Evolutionary conservation across 768 basidiomycete genomes (phyloP).

Genomic region (Pulveroboletus sp.): DNA sequence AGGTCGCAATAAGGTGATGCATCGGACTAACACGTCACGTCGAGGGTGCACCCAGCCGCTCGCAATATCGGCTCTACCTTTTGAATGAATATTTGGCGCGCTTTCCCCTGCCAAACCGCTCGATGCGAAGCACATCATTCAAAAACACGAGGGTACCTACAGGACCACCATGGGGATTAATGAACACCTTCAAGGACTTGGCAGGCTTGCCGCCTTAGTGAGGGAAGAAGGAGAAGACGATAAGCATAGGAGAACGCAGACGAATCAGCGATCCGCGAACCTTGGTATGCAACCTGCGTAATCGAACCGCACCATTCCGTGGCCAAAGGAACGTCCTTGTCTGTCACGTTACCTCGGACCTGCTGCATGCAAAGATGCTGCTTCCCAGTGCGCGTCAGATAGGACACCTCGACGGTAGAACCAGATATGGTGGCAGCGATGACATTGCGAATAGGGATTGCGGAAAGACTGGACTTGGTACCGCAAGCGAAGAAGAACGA

Average conservation of each 20-base stretch:
- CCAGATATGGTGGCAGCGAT: conserved; percentile 44
- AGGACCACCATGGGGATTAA: conserved; percentile 79
- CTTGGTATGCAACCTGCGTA: conserved; percentile 58
- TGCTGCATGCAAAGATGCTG: conserved; percentile 34
- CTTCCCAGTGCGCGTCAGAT: conserved; percentile 44
- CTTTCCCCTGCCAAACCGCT: conserved; percentile 51
- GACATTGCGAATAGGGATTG: conserved; percentile 47
- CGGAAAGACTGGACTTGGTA: conserved; percentile 7
- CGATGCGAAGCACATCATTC: background rate
- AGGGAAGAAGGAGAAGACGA: conserved; percentile 2
- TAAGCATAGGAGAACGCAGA: background rate
- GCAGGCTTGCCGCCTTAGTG: conserved; percentile 46
- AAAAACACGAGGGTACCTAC: conserved; percentile 37
- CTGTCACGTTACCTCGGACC: conserved; percentile 39
- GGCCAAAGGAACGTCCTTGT: conserved; percentile 32
- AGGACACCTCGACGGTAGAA: conserved; percentile 43
- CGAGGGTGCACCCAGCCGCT: conserved; percentile 57
- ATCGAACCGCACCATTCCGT: conserved; percentile 51
- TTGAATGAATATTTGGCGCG: conserved; percentile 44
- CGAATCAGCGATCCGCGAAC: conserved; percentile 24
- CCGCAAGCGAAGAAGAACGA: conserved; percentile 10
- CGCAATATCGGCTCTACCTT: conserved; percentile 68
- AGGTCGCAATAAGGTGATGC: background rate
- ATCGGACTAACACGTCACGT: conserved; percentile 52
- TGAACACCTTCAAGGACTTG: conserved; percentile 58